Evolutionary conservation across 345 rosid species (phyloP).

Genomic region (Atalantia buxifolia): DNA sequence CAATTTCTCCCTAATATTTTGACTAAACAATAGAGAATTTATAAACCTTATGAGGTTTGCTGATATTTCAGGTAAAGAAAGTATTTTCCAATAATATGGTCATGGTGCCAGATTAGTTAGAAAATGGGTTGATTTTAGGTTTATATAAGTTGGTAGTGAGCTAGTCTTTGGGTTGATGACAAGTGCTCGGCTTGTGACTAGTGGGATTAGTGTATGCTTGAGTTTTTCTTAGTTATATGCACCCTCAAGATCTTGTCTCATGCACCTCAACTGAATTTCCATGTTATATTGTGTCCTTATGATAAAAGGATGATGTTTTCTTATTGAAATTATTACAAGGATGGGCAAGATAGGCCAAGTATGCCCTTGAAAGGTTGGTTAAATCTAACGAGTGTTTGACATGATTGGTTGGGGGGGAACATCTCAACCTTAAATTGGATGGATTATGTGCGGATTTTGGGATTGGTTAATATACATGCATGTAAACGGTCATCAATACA

Average conservation of each 20-base stretch:
- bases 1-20: too few species aligned
- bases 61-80: background rate
- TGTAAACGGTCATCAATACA: too few species aligned
- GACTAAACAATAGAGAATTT: background rate
- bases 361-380: background rate
- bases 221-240: background rate
- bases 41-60: background rate
- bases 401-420: too few species aligned
- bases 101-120: background rate
- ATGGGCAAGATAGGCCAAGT: background rate
- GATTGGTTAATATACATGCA: too few species aligned
- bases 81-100: background rate
- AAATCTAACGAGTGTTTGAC: too few species aligned
- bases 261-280: background rate
- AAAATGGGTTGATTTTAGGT: background rate
- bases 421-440: too few species aligned
- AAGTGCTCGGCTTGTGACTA: background rate
- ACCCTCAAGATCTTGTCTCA: background rate
- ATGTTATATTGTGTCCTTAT: background rate
- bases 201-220: background rate
- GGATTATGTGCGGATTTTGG: too few species aligned
- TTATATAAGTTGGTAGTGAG: background rate
- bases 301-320: background rate
- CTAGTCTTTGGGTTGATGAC: background rate
- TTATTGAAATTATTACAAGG: background rate